Evolutionary conservation across 805 yeast genomes (phyloP).

Genomic region (Cyberlindnera saturnus): DNA sequence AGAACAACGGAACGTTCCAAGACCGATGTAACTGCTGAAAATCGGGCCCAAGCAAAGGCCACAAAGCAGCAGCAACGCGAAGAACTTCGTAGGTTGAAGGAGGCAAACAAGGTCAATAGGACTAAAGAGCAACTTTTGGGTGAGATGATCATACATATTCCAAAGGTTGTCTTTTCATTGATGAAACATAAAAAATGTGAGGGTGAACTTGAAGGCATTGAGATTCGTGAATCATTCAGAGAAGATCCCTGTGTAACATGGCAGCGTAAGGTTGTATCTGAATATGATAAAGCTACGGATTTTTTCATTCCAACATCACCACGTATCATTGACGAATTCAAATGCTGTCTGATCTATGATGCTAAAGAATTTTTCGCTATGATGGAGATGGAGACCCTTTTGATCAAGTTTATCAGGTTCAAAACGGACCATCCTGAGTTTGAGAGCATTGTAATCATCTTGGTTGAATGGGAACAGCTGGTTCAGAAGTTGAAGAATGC

Average conservation of each 20-base stretch:
- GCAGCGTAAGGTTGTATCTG: slow-evolving; percentile 42
- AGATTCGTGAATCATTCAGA: slow-evolving; percentile 18
- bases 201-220: slow-evolving; percentile 18
- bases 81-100: slow-evolving; percentile 18
- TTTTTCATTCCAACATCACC: slow-evolving; percentile 48
- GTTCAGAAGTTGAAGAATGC: slow-evolving; percentile 36
- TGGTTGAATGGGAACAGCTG: slow-evolving; percentile 44
- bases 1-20: background rate
- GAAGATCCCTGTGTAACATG: slow-evolving; percentile 33
- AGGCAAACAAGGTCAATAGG: slow-evolving; percentile 33
- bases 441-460: slow-evolving; percentile 35
- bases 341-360: slow-evolving; percentile 37
- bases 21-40: background rate
- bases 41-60: background rate
- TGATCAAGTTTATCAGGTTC: slow-evolving; percentile 18
- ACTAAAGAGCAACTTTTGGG: slow-evolving; percentile 44
- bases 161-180: slow-evolving; percentile 24
- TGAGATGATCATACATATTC: slow-evolving; percentile 43
- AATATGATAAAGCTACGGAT: slow-evolving; percentile 43
- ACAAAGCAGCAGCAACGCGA: slow-evolving; percentile 8
- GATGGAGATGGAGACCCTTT: slow-evolving; percentile 24
- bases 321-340: slow-evolving; percentile 36
- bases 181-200: slow-evolving; percentile 26
- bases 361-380: slow-evolving; percentile 38
- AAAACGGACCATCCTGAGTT: slow-evolving; percentile 17